These are phyloP conservation scores for Apodospora peruviana DNA, from an alignment of 495 filamentous ascomycete species.

Conservation along the genomic window DNA sequence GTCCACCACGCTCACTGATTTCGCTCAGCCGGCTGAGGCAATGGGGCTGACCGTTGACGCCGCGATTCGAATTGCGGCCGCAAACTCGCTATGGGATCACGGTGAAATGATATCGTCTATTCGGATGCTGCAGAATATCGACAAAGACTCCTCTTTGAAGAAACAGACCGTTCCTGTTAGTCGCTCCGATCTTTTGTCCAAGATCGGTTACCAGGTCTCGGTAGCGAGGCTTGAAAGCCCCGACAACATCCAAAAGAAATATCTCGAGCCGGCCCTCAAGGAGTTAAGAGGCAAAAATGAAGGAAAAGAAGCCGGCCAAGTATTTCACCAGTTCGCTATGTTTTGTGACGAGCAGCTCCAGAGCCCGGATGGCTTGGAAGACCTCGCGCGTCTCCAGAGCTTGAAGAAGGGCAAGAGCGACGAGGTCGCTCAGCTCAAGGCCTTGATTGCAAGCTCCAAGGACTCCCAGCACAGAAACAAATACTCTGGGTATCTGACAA, in stretches of 20 bases:
- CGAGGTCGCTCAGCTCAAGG: constrained; percentile 65
- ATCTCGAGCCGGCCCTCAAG: constrained; percentile 75
- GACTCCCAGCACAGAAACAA: constrained; percentile 32
- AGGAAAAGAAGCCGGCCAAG: constrained; percentile 73
- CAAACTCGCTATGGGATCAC: constrained; percentile 90
- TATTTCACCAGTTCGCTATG: constrained; percentile 88
- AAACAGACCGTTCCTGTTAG: constrained; percentile 70
- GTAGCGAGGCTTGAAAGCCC: constrained; percentile 92
- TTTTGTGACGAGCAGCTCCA: constrained; percentile 94
- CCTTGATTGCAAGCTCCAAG: constrained; percentile 35
- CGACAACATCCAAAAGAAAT: constrained; percentile 77
- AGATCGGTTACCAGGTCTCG: constrained; percentile 80
- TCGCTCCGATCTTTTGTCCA: constrained; percentile 75
- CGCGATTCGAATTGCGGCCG: constrained; percentile 68
- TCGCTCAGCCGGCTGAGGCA: constrained; percentile 59
- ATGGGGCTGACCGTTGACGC: constrained; percentile 71
- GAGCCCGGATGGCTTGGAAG: constrained; percentile 75
- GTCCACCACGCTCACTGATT: constrained; percentile 70
- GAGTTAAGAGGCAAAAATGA: constrained; percentile 65
- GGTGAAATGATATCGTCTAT: constrained; percentile 91
- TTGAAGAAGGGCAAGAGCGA: constrained; percentile 74
- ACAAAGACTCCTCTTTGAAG: constrained; percentile 54
- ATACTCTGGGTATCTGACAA: constrained; percentile 41
- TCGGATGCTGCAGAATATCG: constrained; percentile 72
- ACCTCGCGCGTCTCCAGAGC: constrained; percentile 74